phyloP scores from a whole-genome alignment of 768 basidiomycete species.

The Jaapia argillacea region DNA sequence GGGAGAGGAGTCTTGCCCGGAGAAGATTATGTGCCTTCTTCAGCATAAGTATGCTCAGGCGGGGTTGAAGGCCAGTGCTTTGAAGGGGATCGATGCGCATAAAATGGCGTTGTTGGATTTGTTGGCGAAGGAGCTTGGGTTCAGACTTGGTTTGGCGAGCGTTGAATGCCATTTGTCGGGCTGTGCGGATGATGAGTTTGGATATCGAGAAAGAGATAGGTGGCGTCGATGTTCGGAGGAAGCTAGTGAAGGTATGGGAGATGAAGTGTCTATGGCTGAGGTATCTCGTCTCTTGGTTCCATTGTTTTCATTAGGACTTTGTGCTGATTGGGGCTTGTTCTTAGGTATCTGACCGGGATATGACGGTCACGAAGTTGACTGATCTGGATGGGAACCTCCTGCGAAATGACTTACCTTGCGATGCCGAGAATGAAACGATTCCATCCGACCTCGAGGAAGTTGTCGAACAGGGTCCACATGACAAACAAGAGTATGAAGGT shows the following conservation, averaged over 20 bases:
- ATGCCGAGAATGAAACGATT: slow-evolving; percentile 11
- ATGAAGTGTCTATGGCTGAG: slow-evolving; percentile 9
- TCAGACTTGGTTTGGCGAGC: slow-evolving; percentile 26
- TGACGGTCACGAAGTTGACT: slow-evolving; percentile 9
- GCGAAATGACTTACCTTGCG: neutral
- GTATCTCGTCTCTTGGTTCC: too few relatives aligned
- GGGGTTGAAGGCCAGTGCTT: slow-evolving; percentile 15
- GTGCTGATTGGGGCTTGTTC: too few relatives aligned
- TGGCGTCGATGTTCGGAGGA: too few relatives aligned
- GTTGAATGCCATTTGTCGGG: slow-evolving; percentile 19
- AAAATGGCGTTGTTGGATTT: slow-evolving; percentile 19
- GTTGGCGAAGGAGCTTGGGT: slow-evolving; percentile 23
- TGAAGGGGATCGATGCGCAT: slow-evolving; percentile 31
- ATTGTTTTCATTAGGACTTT: too few relatives aligned
- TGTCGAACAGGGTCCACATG: slow-evolving; percentile 8
- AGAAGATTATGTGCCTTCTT: slow-evolving; percentile 22
- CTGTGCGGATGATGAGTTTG: slow-evolving; percentile 3
- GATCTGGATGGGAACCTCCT: slow-evolving; percentile 11
- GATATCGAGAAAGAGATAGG: too few relatives aligned
- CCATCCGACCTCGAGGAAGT: slow-evolving; percentile 8
- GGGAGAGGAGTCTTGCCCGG: slow-evolving; percentile 13
- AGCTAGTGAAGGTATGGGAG: slow-evolving; percentile 2
- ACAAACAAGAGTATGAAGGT: slow-evolving; percentile 17
- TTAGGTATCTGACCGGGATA: slow-evolving; percentile 5
- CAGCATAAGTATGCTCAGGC: slow-evolving; percentile 23